Base-by-base conservation (phyloP, 2,329 filamentous ascomycete species). In the Reticulascus tulasneorum region DNA sequence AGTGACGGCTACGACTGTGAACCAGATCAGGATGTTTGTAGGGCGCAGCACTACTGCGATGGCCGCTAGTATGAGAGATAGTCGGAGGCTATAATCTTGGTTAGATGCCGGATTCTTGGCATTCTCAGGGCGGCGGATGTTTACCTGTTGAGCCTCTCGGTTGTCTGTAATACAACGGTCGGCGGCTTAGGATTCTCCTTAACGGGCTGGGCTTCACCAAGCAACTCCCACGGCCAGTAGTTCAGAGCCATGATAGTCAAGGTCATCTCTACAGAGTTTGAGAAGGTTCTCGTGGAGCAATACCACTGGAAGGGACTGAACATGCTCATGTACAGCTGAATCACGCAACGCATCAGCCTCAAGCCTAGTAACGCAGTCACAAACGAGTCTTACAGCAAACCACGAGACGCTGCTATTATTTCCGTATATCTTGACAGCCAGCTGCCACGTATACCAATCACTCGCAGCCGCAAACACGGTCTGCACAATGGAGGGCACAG, bases 261-360 rank as follows among this genome's bases (percentile, higher is more conserved):
- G 1, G 85, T 86, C n/a, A 84, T 88, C 67, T 98, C 93, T 5
- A 97, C 68, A 34, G 83, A 93, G 63, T 98, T 98, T 36, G 91
- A 96, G 54, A 98, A 84, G 1, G 93, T 95, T 29, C 93, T 77
- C 0, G 89, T 91, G 2, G 89, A 93, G 63, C 84, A 93, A 62
- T 93, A 97, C 86, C 87, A 97, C 59, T 96, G 88, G 89, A 93
- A 98, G 7, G 93, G 87, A 60, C 81, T 94, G 51, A 81, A 67
- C 27, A 85, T 60, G 4, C 80, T 82, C 62, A 93, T 73, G 40
- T 75, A 72, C 29, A 94, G 68, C 82, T 89, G 58, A 24, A 44
- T 17, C 22, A 29, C 20, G 18, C 9, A 24, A 12, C 8, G 17
- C 18, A 23, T 40, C 7, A 40, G 33, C 7, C 15, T 11, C 9